Conservation (phyloP, 2,329 filamentous ascomycete genomes). For the Diaporthe caulivora region DNA sequence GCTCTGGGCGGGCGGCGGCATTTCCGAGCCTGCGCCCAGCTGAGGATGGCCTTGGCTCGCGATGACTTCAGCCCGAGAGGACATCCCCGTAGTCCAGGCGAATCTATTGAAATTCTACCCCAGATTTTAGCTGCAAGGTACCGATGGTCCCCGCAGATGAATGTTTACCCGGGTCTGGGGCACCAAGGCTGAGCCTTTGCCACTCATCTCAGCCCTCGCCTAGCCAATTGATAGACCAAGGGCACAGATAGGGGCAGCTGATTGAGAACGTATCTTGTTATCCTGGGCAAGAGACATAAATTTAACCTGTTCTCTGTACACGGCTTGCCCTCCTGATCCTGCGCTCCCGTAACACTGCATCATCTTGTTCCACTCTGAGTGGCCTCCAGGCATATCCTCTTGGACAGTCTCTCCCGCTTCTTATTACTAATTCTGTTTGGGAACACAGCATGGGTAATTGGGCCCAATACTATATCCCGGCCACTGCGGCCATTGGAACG, state of each 20-base stretch:
- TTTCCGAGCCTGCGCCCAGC: constrained; percentile 3
- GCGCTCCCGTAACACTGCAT: not conserved
- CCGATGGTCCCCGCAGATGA: not conserved
- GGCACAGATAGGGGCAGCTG: not conserved
- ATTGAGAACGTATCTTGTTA: not conserved
- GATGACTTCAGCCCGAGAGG: constrained; percentile 11
- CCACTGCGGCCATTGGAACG: constrained; percentile 25
- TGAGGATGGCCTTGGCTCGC: constrained; percentile 9
- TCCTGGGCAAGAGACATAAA: not conserved
- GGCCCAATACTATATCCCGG: constrained; percentile 27
- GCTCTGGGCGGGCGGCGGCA: not conserved
- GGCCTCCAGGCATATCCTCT: not conserved
- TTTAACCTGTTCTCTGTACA: not conserved
- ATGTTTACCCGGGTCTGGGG: not conserved
- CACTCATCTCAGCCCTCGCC: not conserved
- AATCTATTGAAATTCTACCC: not conserved
- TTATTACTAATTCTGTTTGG: not conserved
- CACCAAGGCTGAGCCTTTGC: constrained; percentile 6
- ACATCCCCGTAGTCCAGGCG: not conserved
- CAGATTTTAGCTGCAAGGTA: constrained; percentile 16
- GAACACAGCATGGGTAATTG: constrained; percentile 3
- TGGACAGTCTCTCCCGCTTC: not conserved
- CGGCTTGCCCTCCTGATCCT: too few species aligned
- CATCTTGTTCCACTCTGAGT: not conserved
- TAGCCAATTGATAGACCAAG: not conserved